phyloP scores from a whole-genome alignment of 2,329 filamentous ascomycete genomes.

The Claviceps monticola region DNA sequence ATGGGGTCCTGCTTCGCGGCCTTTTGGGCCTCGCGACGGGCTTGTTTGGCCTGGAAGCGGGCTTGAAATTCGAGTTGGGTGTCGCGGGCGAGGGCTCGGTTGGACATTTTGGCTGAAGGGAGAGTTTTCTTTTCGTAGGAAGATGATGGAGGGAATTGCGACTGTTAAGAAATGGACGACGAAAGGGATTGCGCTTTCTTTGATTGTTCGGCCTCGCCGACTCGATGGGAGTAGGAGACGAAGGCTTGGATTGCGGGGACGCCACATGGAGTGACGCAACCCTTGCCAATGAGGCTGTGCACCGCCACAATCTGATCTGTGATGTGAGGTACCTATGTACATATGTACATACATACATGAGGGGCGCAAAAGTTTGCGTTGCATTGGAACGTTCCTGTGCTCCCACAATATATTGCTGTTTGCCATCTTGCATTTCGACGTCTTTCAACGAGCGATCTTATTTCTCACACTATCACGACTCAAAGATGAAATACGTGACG shows the following conservation, averaged over 20 bases:
- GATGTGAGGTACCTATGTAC: too few species aligned
- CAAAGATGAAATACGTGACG: not conserved
- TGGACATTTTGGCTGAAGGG: slow-evolving; percentile 32
- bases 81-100: slow-evolving; percentile 44
- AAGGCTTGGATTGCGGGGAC: slow-evolving; percentile 3
- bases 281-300: not conserved
- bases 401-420: not conserved
- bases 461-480: not conserved
- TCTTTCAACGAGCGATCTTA: not conserved
- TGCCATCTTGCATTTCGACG: not conserved
- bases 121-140: too few species aligned
- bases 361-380: not conserved
- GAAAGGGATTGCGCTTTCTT: not conserved
- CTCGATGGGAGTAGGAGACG: not conserved
- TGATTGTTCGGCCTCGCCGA: slow-evolving; percentile 1
- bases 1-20: slow-evolving; percentile 46
- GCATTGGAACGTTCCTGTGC: not conserved
- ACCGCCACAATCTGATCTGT: not conserved
- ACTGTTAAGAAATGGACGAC: too few species aligned
- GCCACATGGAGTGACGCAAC: slow-evolving; percentile 8
- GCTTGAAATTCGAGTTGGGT: slow-evolving; percentile 52
- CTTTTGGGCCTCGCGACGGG: slow-evolving; percentile 46
- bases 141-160: too few species aligned
- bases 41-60: slow-evolving; percentile 49
- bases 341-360: not conserved